Base-by-base conservation (phyloP, 495 filamentous ascomycete genomes). In the Talaromyces stipitatus region DNA sequence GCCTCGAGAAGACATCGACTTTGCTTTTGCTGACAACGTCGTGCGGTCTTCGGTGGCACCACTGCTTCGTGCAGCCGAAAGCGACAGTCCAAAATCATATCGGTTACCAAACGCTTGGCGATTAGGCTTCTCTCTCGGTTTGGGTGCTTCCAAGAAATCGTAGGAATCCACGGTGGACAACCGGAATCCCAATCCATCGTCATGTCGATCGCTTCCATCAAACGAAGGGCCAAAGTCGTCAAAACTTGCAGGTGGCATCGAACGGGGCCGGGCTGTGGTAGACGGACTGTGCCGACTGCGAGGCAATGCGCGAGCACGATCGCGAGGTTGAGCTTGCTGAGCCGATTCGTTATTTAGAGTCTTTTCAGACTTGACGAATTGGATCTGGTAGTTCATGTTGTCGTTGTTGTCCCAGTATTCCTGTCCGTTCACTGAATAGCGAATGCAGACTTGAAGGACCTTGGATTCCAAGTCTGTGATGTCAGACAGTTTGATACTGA, bases 391-490 rank as follows among this genome's bases (percentile, higher is more conserved):
- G 69, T 98, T 96, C 67, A 82, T 79, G 11, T 75, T 74, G 57
- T 79, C 69, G 66, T 98, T 97, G 76, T 92, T 98, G 74, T 98
- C 95, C 94, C 94, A 98, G 66, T 84, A 87, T 61, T 97, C 92
- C 61, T 89, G 82, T 6, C 91, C 90, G 60, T 82, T 84, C 41
- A 95, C 90, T 43, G 70, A 85, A 71, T 97, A 98, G 26, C 90
- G 86, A 47, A 97, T 84, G 74, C 94, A 98, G 60, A 96, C 85
- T 64, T 89, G 90, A 63, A 97, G 75, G 1, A 89, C 92, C 76
- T 96, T 97, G 47, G 81, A 78, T 63, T 96, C 92, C 29, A 98
- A 77, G 65, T 95, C 92, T 18, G 90, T 86, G 62, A 90, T 84
- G 64, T 97, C 95, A 18, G 90, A 84, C 43, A 98, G 72, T 76